phyloP scores from a whole-genome alignment of 2,329 filamentous ascomycete species.

The Orbilia ellipsospora region DNA sequence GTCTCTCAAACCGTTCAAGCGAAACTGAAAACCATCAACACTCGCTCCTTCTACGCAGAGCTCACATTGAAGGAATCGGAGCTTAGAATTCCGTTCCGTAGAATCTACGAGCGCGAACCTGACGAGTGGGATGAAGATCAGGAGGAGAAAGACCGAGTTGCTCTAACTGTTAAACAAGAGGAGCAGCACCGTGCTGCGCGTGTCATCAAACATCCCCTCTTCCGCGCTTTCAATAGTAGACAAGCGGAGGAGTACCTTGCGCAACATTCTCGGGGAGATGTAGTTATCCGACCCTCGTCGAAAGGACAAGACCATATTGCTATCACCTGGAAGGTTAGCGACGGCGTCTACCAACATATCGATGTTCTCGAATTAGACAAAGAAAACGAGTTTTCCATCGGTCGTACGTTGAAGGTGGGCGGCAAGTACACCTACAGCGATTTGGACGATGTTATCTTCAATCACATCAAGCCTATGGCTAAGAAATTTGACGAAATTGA shows the following conservation, averaged over 20 bases:
- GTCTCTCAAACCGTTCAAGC: constrained; percentile 86
- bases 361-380: constrained; percentile 97
- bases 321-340: constrained; percentile 97
- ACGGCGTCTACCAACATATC: constrained; percentile 96
- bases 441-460: constrained; percentile 95
- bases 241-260: constrained; percentile 95
- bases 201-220: constrained; percentile 97
- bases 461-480: constrained; percentile 97
- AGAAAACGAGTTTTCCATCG: constrained; percentile 94
- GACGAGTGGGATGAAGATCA: constrained; percentile 88
- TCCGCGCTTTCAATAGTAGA: constrained; percentile 89
- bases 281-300: constrained; percentile 93
- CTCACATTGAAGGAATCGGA: constrained; percentile 85
- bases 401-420: constrained; percentile 83
- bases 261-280: constrained; percentile 84
- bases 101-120: constrained; percentile 75
- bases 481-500: constrained; percentile 97
- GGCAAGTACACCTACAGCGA: constrained; percentile 93
- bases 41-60: constrained; percentile 83
- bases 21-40: constrained; percentile 87
- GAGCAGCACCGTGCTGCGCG: constrained; percentile 85
- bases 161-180: constrained; percentile 85
- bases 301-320: constrained; percentile 95
- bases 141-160: constrained; percentile 83
- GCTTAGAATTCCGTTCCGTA: constrained; percentile 77